phyloP scores from a whole-genome alignment of 176 grass and related monocot genomes.

The Pontederia paniculata region DNA sequence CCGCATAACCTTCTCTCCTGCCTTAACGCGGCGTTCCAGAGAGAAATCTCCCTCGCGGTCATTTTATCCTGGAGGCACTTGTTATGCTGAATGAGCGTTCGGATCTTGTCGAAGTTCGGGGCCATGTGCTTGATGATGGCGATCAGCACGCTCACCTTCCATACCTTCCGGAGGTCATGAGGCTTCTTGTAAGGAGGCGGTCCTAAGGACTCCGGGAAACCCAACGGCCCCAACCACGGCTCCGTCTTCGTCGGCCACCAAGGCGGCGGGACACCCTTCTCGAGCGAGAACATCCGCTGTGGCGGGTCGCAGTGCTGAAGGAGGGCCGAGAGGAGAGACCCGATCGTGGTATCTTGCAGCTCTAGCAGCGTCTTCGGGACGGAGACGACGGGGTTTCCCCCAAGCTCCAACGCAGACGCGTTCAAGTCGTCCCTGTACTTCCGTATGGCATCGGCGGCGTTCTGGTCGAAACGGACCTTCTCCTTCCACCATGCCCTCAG shows the following conservation, averaged over 20 bases:
- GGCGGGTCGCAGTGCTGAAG: constrained; percentile 4
- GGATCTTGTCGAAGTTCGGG: not conserved
- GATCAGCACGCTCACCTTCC: constrained; percentile 1
- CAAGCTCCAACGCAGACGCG: too few relatives aligned
- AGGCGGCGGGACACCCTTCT: not conserved
- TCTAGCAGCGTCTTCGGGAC: not conserved
- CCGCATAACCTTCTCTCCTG: too few relatives aligned
- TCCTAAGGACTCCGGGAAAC: not conserved
- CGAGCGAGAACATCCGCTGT: not conserved
- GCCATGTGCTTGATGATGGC: constrained; percentile 1
- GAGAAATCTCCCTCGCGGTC: not conserved
- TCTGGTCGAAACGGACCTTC: not conserved
- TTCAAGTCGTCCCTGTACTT: not conserved
- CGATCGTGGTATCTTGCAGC: not conserved
- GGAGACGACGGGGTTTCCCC: not conserved
- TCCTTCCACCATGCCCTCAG: constrained; percentile 1
- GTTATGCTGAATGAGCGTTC: not conserved
- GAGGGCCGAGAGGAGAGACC: not conserved
- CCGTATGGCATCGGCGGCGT: not conserved
- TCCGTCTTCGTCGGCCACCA: constrained; percentile 8
- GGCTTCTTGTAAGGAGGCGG: constrained; percentile 4
- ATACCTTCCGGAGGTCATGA: not conserved
- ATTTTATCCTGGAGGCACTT: constrained; percentile 2
- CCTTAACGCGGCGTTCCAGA: not conserved
- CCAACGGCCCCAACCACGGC: not conserved